Evolutionary conservation across 805 yeast genomes (phyloP), one percentile per base, ranked within the genome.

Genomic region (Hermanozyma aechmeae): DNA sequence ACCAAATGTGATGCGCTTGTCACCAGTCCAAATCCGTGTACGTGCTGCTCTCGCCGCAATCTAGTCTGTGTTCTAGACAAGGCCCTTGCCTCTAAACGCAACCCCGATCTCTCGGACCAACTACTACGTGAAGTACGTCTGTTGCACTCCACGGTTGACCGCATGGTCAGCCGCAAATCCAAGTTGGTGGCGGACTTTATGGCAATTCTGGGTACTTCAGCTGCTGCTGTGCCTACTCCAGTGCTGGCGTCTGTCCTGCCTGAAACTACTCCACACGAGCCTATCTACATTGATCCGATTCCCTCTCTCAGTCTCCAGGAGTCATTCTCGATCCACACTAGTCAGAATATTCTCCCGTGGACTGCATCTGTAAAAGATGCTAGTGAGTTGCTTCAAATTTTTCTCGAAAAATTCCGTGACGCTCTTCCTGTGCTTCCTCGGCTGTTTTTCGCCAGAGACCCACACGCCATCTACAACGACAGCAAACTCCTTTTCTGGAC

Each of bases 401-500:
- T 35, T 23, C 32, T 30, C 23, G 21, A 16, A 6, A 26, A 35
- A 7, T 41, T 30, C 25, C 25, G 34, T 20, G 29, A 28, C 11
- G 28, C 30, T 21, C 33, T 41, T 14, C 46, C 46, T 10, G 31
- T 41, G 21, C 33, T 41, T 16, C 42, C 42, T 3, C 24, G 25
- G 13, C 34, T 39, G 4, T 41, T 33, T 13, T 41, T 39, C 25
- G 27, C 17, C 16, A 32, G 28, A 9, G 27, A 27, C 16, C 31
- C 37, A 30, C 44, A 37, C 20, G 32, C 32, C 13, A 24, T 46
- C 26, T 37, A 41, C 27, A 31, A 34, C 30, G 58, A 58, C 19
- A 57, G 56, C 38, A 56, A 50, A 25, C 39, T 63, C 17, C 38
- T 63, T 15, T 63, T 62, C 41, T 63, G 69, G 69, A 43, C 58